Percentiles rank a stretch among this genome's conserved stretches.
phyloP scores from a whole-genome alignment of 345 rosid species.

The Murraya paniculata region DNA sequence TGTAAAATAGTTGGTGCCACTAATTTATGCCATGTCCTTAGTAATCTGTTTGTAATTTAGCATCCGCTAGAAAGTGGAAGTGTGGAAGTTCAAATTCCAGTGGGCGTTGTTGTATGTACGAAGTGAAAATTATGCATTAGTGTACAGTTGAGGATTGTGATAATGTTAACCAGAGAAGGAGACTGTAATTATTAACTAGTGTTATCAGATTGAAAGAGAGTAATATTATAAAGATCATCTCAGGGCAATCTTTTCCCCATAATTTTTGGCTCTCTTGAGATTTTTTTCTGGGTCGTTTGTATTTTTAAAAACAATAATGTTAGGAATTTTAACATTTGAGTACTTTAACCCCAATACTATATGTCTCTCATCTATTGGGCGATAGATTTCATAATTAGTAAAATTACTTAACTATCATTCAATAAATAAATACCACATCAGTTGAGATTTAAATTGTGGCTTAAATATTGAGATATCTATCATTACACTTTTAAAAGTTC shows the following conservation, averaged over 20 bases:
- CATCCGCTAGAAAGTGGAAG: not conserved
- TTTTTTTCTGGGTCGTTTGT: too few species aligned
- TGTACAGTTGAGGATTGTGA: conserved; percentile 31
- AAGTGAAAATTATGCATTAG: not conserved
- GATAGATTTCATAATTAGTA: too few species aligned
- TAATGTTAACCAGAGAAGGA: conserved; percentile 21
- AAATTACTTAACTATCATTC: too few species aligned
- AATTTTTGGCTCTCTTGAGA: not conserved
- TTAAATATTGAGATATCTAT: too few species aligned
- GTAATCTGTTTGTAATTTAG: conserved; percentile 4
- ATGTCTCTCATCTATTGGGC: too few species aligned
- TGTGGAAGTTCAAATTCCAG: not conserved
- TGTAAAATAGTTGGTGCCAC: not conserved
- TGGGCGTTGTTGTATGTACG: conserved; percentile 24
- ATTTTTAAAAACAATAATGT: too few species aligned
- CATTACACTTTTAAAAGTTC: too few species aligned
- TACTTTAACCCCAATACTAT: too few species aligned
- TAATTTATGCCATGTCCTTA: not conserved
- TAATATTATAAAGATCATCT: too few species aligned
- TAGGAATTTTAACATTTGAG: too few species aligned
- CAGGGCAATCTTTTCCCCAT: not conserved
- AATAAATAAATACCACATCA: too few species aligned
- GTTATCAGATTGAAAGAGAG: not conserved
- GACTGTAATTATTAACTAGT: not conserved
- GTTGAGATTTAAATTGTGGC: too few species aligned